Evolutionary conservation across 306 rosid species (phyloP), one percentile per base, ranked within the genome.

Genomic region (Hippophae gyantsensis): DNA sequence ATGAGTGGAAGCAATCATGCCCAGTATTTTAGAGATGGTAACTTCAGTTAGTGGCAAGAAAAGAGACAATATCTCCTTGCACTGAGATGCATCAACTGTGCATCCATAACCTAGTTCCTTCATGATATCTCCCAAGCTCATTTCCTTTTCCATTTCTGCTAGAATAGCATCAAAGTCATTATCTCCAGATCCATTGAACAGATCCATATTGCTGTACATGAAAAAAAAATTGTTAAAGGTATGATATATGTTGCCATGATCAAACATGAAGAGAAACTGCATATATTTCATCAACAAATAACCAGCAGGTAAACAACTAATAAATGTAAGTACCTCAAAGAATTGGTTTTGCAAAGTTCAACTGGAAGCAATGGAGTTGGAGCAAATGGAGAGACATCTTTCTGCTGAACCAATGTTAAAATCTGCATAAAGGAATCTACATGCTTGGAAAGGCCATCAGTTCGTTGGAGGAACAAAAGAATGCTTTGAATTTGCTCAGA

Each of bases 61-160:
- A 65, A 93, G 94, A 2, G 99, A 93, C 47, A 93, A 70, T 65
- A 93, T 79, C 70, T 93, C 97, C 74, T 71, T 80, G 86, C 97
- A 93, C 68, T 86, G 99, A 6, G 86, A 68, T 38, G 74, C 74
- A 67, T 82, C 89, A 66, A 86, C 81, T 6, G 94, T 88, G 79
- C 99, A 93, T 49, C 97, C 97, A 79, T 93, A 93, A 69, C 99
- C 99, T 61, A 93, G 83, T 72, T 93, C 99, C 84, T 93, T 89
- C 83, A 93, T 74, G 49, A 93, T 74, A 71, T 93, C 99, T 49
- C 95, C 97, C 90, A 93, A 82, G 80, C 84, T 79, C 95, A 84
- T 82, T 84, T 93, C 99, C 78, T 75, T 93, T 69, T 84, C 95
- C 79, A 89, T 93, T 84, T 93, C 99, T 10, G 90, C 94, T 78